Conservation (phyloP, 2,329 filamentous ascomycete genomes). For the Diaporthe sp. region DNA sequence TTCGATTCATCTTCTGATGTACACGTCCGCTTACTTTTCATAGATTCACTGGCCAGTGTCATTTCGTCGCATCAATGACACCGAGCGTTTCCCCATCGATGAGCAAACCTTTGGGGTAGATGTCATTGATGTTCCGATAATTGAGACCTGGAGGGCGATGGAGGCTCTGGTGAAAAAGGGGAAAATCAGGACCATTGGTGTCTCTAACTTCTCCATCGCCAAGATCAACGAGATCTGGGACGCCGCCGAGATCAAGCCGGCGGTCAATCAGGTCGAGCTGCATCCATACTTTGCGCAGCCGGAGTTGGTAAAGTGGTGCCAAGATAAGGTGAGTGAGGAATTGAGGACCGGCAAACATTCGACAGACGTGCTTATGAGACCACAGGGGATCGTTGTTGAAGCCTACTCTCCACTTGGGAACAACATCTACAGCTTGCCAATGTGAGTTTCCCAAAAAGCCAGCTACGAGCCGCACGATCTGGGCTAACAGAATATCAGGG, state of each 20-base stretch:
- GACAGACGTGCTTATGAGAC: neutral
- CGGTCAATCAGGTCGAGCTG: slow-evolving; percentile 61
- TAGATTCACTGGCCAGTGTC: slow-evolving; percentile 63
- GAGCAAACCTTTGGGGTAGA: slow-evolving; percentile 58
- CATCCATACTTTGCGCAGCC: slow-evolving; percentile 57
- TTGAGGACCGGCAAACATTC: neutral
- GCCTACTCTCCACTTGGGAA: slow-evolving; percentile 72
- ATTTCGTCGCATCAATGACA: slow-evolving; percentile 56
- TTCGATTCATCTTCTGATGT: too few species aligned
- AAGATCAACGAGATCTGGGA: slow-evolving; percentile 64
- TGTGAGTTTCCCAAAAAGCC: slow-evolving; percentile 16
- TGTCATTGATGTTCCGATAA: slow-evolving; percentile 54
- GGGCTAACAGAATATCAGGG: slow-evolving; percentile 47
- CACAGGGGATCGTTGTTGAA: slow-evolving; percentile 60
- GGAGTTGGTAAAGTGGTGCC: slow-evolving; percentile 64
- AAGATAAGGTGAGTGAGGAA: slow-evolving; percentile 50
- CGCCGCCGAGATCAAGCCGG: slow-evolving; percentile 58
- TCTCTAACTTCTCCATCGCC: slow-evolving; percentile 65
- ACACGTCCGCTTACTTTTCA: slow-evolving; percentile 43
- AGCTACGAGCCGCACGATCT: too few species aligned
- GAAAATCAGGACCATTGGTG: slow-evolving; percentile 67
- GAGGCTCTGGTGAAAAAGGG: slow-evolving; percentile 65
- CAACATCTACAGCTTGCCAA: slow-evolving; percentile 54
- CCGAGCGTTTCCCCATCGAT: slow-evolving; percentile 57
- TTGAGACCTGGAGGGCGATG: slow-evolving; percentile 71